A percentile compares a stretch with the other conserved stretches of the same genome.
Conservation (phyloP, 1,139 yeast species). For the Kodamaea fungicola region DNA sequence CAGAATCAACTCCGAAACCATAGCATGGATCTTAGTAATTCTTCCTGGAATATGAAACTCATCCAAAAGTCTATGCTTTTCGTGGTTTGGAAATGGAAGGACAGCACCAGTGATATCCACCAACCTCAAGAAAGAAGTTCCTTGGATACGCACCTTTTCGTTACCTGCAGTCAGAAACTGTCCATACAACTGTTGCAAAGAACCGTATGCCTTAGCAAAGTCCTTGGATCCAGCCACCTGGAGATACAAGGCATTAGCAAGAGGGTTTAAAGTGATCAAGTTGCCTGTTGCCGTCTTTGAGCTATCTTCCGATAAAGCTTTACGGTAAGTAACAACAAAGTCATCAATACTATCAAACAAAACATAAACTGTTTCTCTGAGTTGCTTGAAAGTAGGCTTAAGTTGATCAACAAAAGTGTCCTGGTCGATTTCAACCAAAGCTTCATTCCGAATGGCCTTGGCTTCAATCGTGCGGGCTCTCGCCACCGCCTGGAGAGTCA, state of each 20-base stretch:
- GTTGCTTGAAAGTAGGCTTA: slow-evolving; percentile 19
- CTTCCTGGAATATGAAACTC: slow-evolving; percentile 33
- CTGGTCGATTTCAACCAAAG: slow-evolving; percentile 27
- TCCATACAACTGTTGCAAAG: slow-evolving; percentile 32
- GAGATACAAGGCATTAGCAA: slow-evolving; percentile 56
- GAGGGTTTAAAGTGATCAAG: slow-evolving; percentile 54
- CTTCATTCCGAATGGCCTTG: slow-evolving; percentile 25
- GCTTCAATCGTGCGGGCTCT: slow-evolving; percentile 31
- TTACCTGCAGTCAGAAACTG: slow-evolving; percentile 20
- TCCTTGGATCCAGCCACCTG: slow-evolving; percentile 51
- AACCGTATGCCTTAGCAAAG: slow-evolving; percentile 38
- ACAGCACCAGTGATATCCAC: slow-evolving; percentile 57
- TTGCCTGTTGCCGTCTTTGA: slow-evolving; percentile 15
- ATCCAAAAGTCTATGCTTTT: slow-evolving; percentile 42
- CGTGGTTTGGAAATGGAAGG: slow-evolving; percentile 54
- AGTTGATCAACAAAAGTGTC: slow-evolving; percentile 17
- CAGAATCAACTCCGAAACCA: slow-evolving; percentile 34
- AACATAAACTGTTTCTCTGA: slow-evolving; percentile 21
- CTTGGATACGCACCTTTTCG: slow-evolving; percentile 18
- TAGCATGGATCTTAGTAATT: slow-evolving; percentile 24
- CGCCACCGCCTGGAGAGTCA: slow-evolving; percentile 54
- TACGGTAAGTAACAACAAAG: slow-evolving; percentile 42
- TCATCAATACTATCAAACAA: slow-evolving; percentile 41
- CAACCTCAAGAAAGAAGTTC: slow-evolving; percentile 33
- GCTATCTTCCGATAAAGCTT: slow-evolving; percentile 17